phyloP scores from a whole-genome alignment of 148 eudicot species.

The Chenopodium suecicum region DNA sequence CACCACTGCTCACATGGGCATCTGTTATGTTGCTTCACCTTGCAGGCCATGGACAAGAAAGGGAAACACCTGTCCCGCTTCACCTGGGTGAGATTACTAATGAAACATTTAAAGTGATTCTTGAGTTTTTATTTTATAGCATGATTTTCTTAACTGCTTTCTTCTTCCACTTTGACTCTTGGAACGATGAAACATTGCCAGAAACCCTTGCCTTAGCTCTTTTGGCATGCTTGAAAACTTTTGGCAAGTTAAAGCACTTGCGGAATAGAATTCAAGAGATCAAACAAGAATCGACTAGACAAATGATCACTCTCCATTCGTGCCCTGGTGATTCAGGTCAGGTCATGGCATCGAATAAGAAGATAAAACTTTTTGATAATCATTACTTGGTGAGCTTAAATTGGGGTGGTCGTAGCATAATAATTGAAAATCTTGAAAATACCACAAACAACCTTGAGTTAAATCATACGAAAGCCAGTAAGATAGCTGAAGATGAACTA shows the following conservation, averaged over 20 bases:
- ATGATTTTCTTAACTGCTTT: background rate
- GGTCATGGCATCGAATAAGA: background rate
- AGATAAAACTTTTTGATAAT: background rate
- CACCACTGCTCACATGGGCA: background rate
- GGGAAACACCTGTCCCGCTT: background rate
- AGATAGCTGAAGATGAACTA: background rate
- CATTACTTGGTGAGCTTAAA: no score
- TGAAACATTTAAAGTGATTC: background rate
- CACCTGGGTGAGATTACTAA: background rate
- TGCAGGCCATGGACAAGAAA: background rate
- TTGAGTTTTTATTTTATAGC: background rate
- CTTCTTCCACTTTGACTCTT: background rate
- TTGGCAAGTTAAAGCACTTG: background rate
- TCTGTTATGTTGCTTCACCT: background rate
- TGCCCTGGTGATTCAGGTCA: background rate
- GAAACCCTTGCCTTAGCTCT: background rate
- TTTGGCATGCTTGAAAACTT: background rate
- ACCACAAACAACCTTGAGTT: background rate
- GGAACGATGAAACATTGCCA: background rate
- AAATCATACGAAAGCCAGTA: background rate
- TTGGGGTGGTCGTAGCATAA: background rate
- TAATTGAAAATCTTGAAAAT: background rate
- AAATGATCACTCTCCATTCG: background rate
- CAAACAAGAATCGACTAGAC: background rate
- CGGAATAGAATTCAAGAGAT: background rate